A percentile compares a stretch with the other conserved stretches of the same genome.
Evolutionary conservation across 805 yeast species (phyloP).

Genomic region (Sugiyamaella valdiviana): DNA sequence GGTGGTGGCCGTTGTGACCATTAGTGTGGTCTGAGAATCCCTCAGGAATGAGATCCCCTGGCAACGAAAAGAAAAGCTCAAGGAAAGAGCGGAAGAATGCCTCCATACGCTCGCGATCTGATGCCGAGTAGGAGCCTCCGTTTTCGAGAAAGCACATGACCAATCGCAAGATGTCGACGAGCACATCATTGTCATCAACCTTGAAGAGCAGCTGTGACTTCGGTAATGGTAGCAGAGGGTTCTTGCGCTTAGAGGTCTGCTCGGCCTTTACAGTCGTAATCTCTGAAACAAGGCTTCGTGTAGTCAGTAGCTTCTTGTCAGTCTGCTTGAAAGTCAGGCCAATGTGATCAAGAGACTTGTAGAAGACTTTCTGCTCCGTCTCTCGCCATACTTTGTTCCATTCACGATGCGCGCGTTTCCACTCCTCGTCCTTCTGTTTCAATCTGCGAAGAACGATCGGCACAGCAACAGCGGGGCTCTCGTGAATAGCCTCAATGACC

Average conservation of each 20-base stretch:
- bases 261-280: conserved; percentile 89
- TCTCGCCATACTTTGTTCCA: conserved; percentile 99
- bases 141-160: conserved; percentile 60
- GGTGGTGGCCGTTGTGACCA: conserved; percentile 1
- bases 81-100: conserved; percentile 66
- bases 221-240: conserved; percentile 84
- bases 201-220: conserved; percentile 61
- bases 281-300: conserved; percentile 85
- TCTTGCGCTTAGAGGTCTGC: conserved; percentile 70
- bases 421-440: conserved; percentile 97
- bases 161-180: conserved; percentile 67
- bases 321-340: conserved; percentile 96
- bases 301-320: conserved; percentile 84
- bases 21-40: conserved; percentile 12
- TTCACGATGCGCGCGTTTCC: conserved; percentile 96
- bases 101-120: conserved; percentile 72
- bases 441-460: conserved; percentile 88
- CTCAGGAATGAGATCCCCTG: conserved; percentile 31
- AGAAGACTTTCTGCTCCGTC: conserved; percentile 90
- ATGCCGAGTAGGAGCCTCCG: conserved; percentile 66
- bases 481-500: conserved; percentile 92
- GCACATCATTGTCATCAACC: conserved; percentile 59
- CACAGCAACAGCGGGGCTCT: conserved; percentile 89
- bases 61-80: conserved; percentile 55
- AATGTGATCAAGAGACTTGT: conserved; percentile 87